Base-by-base conservation (phyloP, 805 yeast species). In the Soucietia sequanensis region DNA sequence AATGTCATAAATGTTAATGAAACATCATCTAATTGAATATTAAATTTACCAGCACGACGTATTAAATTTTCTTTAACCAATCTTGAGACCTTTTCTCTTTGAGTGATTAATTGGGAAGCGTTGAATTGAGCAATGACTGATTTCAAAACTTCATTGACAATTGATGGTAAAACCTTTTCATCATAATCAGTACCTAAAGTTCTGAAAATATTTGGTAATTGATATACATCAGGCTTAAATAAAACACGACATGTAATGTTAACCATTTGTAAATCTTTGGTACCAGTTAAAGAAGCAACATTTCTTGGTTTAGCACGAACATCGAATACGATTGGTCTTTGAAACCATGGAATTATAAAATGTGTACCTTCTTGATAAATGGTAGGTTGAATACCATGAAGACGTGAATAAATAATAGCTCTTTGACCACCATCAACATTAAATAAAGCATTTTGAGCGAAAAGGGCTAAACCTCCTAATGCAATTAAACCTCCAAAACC, bases 221-320 rank as follows among this genome's bases (percentile, higher is more conserved):
- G 79, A 34, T 64, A 61, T 19, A 88, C 75, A 38, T 84, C 83
- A 0, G 99, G 99, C 60, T 90, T 81, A 37, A 95, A 84, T 50
- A 93, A 76, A 17, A 93, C 99, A 70, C 99, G 83, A 64, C 99
- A 93, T n/a, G 98, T 91, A 56, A 93, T 91, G 63, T 89, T 93
- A 32, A 93, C 99, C 99, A 93, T 93, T 70, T 93, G 99, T 58
- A 93, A 75, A 66, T 93, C 99, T 68, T 93, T 93, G 15, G 99
- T 93, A 47, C 99, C 99, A 1, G 99, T 93, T 53, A 95, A 75
- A 17, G 96, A 87, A 10, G 97, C 86, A 42, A 93, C 95, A 50
- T 89, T 89, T 65, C 97, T 81, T 40, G 99, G 99, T 60, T 88
- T 91, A 30, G 99, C 97, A 54, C 99, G 80, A 41, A 93, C 95